Evolutionary conservation across 306 rosid genomes (phyloP).

Genomic region (Quercus mongolica): DNA sequence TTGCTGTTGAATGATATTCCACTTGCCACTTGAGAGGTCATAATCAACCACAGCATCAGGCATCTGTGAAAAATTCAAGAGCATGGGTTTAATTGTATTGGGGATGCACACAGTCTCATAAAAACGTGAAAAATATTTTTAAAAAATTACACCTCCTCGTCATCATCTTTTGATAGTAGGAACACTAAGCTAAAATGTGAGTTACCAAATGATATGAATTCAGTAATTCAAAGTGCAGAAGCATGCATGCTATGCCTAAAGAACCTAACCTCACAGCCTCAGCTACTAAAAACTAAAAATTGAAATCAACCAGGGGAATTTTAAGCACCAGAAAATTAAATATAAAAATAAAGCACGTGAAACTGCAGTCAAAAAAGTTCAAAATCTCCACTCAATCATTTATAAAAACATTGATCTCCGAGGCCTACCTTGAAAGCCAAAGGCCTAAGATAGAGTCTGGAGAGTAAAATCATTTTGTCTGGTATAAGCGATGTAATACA

Average conservation of each 20-base stretch:
- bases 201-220: neutral
- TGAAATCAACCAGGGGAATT: neutral
- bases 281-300: neutral
- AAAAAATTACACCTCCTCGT: neutral
- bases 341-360: neutral
- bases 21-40: slow-evolving; percentile 69
- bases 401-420: neutral
- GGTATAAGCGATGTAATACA: neutral
- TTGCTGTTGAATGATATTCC: slow-evolving; percentile 95
- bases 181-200: neutral
- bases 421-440: neutral
- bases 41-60: slow-evolving; percentile 97
- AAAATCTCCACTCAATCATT: neutral
- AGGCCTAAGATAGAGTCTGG: neutral
- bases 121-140: neutral
- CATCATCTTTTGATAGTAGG: neutral
- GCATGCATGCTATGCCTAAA: neutral
- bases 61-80: slow-evolving; percentile 57
- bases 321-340: neutral
- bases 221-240: neutral
- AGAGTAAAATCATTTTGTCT: neutral
- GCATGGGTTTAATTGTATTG: slow-evolving; percentile 20
- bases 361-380: neutral
- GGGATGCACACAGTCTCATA: slow-evolving; percentile 4
- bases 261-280: neutral